phyloP scores from a whole-genome alignment of 148 eudicot species.

The Bassia scoparia region DNA sequence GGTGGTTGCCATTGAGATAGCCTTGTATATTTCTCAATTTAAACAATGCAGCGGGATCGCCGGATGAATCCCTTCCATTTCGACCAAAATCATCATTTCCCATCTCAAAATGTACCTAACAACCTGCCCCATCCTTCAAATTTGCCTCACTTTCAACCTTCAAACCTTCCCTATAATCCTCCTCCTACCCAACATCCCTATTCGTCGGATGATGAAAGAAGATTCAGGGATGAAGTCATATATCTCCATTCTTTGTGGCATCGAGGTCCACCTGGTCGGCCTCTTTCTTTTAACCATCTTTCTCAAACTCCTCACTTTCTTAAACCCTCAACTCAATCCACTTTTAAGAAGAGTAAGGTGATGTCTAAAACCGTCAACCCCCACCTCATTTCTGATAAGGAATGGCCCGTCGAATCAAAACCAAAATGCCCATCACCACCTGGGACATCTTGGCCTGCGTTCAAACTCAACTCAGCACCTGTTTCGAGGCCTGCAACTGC shows the following conservation, averaged over 20 bases:
- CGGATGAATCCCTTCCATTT: neutral
- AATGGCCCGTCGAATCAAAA: slow-evolving; percentile 49
- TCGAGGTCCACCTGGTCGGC: slow-evolving; percentile 71
- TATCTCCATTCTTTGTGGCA: slow-evolving; percentile 81
- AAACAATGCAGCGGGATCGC: slow-evolving; percentile 11
- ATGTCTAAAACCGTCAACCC: neutral
- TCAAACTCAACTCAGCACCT: slow-evolving; percentile 17
- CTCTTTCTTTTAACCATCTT: slow-evolving; percentile 9
- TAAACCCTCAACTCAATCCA: slow-evolving; percentile 28
- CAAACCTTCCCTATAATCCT: slow-evolving; percentile 1
- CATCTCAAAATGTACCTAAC: slow-evolving; percentile 8
- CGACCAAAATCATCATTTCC: slow-evolving; percentile 2
- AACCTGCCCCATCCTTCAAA: neutral
- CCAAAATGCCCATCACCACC: slow-evolving; percentile 21
- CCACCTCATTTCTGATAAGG: slow-evolving; percentile 32
- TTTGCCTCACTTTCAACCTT: neutral
- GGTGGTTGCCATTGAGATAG: neutral
- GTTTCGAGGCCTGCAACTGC: slow-evolving; percentile 30
- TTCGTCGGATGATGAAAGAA: slow-evolving; percentile 33
- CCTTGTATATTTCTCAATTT: neutral
- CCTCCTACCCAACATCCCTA: neutral
- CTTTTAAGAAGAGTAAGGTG: slow-evolving; percentile 33
- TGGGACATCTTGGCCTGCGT: slow-evolving; percentile 37
- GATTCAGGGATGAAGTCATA: slow-evolving; percentile 58
- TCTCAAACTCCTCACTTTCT: slow-evolving; percentile 27